Base-by-base conservation (phyloP, 2,329 filamentous ascomycete genomes). In the Hirsutella minnesotensis region DNA sequence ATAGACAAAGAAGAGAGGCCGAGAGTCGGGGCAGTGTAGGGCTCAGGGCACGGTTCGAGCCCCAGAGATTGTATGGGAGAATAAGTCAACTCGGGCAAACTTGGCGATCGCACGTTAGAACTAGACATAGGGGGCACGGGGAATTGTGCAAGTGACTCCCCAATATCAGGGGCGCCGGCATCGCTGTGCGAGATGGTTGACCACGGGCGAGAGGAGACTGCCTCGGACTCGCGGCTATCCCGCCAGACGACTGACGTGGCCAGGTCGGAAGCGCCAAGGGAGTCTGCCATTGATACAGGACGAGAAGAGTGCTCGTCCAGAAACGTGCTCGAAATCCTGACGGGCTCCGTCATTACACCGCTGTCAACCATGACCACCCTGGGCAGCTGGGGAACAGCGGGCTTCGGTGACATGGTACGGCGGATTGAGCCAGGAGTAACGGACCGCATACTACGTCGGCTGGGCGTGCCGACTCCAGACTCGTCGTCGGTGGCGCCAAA, bases 401-500 rank as follows among this genome's bases (percentile, higher is more conserved):
- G 68, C 18, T 66, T 60, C 13, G 72, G 68, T n/a, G 71, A 69
- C 16, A 58, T 50, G 20, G 61, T 60, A 33, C 62, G 64, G 35
- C 66, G 57, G 19, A 63, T 57, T 10, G 73, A 76, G 21, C 60
- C 67, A 19, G 73, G 72, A 5, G 72, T 75, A 36, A 62, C 52
- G 16, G 65, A 70, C 36, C 68, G 68, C 19, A 63, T 53, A 46
- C 67, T 68, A 36, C 68, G 66, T 44, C 68, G 67, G 48, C 70
- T 74, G 21, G 77, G 77, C 24, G 76, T 80, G 21, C 65, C 72
- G 29, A 65, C 70, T 16, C 68, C 68, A 42, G 83, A 81, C 47
- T 83, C 81, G 46, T 86, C 84, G 48, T 86, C 85, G 51, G 83
- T 82, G 49, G 79, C 78, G 47, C 78, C 82, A 36, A 95, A 68